phyloP scores from a whole-genome alignment of 139 green algal species.

The Micractinium sp. region DNA sequence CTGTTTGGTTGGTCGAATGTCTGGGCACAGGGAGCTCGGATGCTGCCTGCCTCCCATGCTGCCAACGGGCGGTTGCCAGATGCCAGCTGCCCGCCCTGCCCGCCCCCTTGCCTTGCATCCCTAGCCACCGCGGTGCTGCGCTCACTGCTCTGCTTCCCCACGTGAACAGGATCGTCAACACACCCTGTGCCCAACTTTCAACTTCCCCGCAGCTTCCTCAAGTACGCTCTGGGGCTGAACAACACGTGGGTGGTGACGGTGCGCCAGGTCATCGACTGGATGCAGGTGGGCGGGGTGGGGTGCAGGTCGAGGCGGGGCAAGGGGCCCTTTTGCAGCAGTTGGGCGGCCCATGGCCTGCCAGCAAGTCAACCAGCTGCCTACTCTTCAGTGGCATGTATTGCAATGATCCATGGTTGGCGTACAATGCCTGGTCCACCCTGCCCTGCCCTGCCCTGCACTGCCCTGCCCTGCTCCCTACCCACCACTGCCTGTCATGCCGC shows the following conservation, averaged over 20 bases:
- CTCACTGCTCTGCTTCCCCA: too few relatives aligned
- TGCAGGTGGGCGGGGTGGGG: constrained; percentile 18
- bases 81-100: neutral
- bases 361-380: neutral
- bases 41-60: neutral
- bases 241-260: constrained; percentile 38
- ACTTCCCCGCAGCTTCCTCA: constrained; percentile 15
- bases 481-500: too few relatives aligned
- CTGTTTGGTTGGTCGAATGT: neutral
- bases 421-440: neutral
- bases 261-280: constrained; percentile 40
- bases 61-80: neutral
- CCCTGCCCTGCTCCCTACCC: neutral
- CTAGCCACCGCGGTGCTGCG: too few relatives aligned
- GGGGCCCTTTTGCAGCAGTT: neutral
- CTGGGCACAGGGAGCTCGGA: too few relatives aligned
- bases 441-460: neutral
- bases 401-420: neutral
- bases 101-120: too few relatives aligned
- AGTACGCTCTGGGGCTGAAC: constrained; percentile 30
- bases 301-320: neutral
- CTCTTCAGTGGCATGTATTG: neutral
- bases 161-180: neutral
- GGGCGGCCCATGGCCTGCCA: neutral
- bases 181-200: neutral